Base-by-base conservation (phyloP, 805 yeast species). In the Yarrowia osloensis region DNA sequence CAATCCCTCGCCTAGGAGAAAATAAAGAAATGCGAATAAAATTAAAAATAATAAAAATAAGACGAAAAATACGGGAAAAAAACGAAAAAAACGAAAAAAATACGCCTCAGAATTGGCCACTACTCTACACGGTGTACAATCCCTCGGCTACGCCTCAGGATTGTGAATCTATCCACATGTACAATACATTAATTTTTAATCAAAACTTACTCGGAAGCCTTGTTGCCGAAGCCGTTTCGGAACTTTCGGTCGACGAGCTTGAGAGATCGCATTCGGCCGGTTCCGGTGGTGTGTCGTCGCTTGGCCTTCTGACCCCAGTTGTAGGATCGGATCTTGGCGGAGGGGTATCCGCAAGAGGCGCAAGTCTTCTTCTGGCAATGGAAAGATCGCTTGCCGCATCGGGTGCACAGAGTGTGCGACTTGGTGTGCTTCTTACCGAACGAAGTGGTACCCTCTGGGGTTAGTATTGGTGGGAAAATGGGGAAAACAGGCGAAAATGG, bases 381-480 rank as follows among this genome's bases (percentile, higher is more conserved):
- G 96, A 94, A 94, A 71, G 97, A 89, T 87, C 98, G 97, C 81
- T 87, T 85, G 80, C 98, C 98, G 87, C 99, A 95, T 89, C 82
- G 78, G 70, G 90, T 91, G 88, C 99, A 95, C 84, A 93, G 86
- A 81, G 96, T 89, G 91, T 95, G 99, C 81, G 98, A 89, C 87
- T 95, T 95, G 94, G 90, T 93, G 91, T 95, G 98, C 85, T 95
- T 92, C 87, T 94, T 94, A 88, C 99, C 99, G 88, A 91, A 89
- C 83, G 98, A 91, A 86, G 98, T 97, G 84, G 99, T 94, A 91
- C 99, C 99, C 92, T 94, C 75, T 70, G 9, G n/a, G 2, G 69
- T 50, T 59, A 61, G 66, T 44, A 42, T 61, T 44, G 49, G 22
- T 28, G 8, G 2, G 19, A 21, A 15, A 35, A 6, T 9, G n/a